phyloP scores from a whole-genome alignment of 352 stramenopile species.

The Pythium aquatile region DNA sequence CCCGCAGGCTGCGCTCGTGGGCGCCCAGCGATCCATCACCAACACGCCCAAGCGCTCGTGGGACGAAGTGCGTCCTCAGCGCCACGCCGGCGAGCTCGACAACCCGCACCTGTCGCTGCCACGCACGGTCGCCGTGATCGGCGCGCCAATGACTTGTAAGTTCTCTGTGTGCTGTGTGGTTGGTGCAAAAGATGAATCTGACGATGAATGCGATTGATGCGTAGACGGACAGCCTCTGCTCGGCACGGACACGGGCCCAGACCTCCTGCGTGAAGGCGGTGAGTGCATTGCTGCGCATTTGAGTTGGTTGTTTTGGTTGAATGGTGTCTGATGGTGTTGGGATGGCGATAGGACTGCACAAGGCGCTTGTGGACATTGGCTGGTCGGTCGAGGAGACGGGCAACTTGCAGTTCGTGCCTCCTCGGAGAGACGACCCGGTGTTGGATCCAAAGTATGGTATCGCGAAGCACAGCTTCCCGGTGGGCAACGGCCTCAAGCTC shows the following conservation, averaged over 20 bases:
- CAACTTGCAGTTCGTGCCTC: conserved; percentile 69
- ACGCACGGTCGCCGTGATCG: conserved; percentile 78
- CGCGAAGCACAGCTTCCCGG: conserved; percentile 75
- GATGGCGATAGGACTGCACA: conserved; percentile 54
- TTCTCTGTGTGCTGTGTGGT: neutral
- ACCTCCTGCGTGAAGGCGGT: conserved; percentile 70
- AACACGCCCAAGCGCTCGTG: conserved; percentile 47
- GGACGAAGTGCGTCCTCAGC: conserved; percentile 63
- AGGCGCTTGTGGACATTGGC: conserved; percentile 70
- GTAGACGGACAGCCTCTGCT: conserved; percentile 80
- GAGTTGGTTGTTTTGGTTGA: neutral
- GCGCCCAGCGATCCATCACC: conserved; percentile 45
- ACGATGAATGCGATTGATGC: neutral
- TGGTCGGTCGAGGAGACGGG: conserved; percentile 87
- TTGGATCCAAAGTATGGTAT: conserved; percentile 68
- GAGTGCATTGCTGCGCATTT: neutral
- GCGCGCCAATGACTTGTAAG: conserved; percentile 86
- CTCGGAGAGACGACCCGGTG: conserved; percentile 47
- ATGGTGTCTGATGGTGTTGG: neutral
- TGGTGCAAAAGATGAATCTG: neutral
- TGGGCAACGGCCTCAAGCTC: conserved; percentile 87
- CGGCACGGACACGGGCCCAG: conserved; percentile 71
- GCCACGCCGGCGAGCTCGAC: conserved; percentile 48
- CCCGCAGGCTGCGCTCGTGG: conserved; percentile 7
- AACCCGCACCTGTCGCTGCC: conserved; percentile 58